Conservation (phyloP, 2,329 filamentous ascomycete genomes). For the Talaromyces amestolkiae region DNA sequence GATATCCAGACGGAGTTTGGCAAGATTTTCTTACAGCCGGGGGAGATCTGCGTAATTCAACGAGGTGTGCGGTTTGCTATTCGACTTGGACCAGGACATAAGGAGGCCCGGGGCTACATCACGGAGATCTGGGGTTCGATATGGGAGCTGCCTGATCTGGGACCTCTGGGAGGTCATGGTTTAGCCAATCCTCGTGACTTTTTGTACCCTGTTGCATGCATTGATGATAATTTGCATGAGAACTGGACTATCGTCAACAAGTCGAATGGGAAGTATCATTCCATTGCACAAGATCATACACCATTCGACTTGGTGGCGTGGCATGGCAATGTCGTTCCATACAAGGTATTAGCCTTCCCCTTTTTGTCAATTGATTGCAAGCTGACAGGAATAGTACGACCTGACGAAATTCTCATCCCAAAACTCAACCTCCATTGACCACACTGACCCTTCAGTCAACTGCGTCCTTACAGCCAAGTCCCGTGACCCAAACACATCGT, state of each 20-base stretch:
- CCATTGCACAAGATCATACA: conserved; percentile 57
- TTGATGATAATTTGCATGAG: conserved; percentile 52
- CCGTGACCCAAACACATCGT: conserved; percentile 58
- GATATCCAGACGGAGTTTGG: conserved; percentile 78
- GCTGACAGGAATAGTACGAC: conserved; percentile 44
- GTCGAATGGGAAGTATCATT: conserved; percentile 57
- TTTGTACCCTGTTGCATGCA: conserved; percentile 57
- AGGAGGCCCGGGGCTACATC: conserved; percentile 58
- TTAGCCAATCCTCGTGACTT: conserved; percentile 64
- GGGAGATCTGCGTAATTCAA: conserved; percentile 75
- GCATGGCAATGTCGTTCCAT: conserved; percentile 64
- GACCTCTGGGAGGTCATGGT: conserved; percentile 63
- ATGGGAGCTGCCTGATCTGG: conserved; percentile 62
- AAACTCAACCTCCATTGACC: conserved; percentile 60
- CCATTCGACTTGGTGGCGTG: conserved; percentile 67
- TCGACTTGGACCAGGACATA: conserved; percentile 52
- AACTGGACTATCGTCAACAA: conserved; percentile 59
- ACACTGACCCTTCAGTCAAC: conserved; percentile 66
- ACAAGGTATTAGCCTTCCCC: conserved; percentile 39
- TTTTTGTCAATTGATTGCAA: not conserved
- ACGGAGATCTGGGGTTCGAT: conserved; percentile 62
- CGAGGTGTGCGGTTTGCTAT: conserved; percentile 66
- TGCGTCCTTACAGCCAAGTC: conserved; percentile 53
- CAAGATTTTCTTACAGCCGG: conserved; percentile 69
- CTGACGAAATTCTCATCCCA: conserved; percentile 58